Evolutionary conservation across 106 monocot genomes (phyloP).

Genomic region (Agapanthus africanus): DNA sequence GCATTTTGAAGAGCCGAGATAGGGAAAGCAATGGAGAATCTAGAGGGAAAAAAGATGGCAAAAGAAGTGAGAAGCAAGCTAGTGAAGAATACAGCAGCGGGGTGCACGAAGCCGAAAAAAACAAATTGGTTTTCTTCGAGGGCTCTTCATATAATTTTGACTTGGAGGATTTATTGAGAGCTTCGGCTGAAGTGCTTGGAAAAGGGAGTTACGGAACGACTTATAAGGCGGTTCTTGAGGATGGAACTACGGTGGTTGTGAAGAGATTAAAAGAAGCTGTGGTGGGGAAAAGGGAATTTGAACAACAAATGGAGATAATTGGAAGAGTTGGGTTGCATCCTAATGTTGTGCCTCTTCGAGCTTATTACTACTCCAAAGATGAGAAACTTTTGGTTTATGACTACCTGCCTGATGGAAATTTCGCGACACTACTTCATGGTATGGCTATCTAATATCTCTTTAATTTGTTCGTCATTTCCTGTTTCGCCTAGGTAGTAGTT

Average conservation of each 20-base stretch:
- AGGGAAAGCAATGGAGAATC: too few species aligned
- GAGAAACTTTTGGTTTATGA: constrained; percentile 97
- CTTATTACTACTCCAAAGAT: constrained; percentile 97
- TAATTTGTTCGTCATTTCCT: not conserved
- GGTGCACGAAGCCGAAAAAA: constrained; percentile 80
- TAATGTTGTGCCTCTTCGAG: constrained; percentile 69
- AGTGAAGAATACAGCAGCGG: constrained; percentile 74
- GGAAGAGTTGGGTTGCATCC: constrained; percentile 69
- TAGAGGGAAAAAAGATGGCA: too few species aligned
- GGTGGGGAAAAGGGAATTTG: constrained; percentile 84
- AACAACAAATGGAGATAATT: constrained; percentile 91
- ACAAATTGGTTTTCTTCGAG: constrained; percentile 88
- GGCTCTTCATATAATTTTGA: constrained; percentile 84
- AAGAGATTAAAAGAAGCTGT: constrained; percentile 91
- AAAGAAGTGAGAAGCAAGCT: constrained; percentile 50
- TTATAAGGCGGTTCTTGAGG: constrained; percentile 92
- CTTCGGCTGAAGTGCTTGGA: constrained; percentile 95
- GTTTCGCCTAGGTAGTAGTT: not conserved
- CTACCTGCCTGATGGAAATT: constrained; percentile 56
- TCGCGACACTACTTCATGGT: constrained; percentile 73
- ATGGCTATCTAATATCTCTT: constrained; percentile 6
- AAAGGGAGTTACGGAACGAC: constrained; percentile 96
- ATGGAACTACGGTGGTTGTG: constrained; percentile 86
- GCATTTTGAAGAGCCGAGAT: constrained; percentile 30
- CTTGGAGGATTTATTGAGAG: constrained; percentile 86